These are phyloP conservation scores for Nicotiana benthamiana DNA, from an alignment of 257 asterid species.

Conservation along the genomic window DNA sequence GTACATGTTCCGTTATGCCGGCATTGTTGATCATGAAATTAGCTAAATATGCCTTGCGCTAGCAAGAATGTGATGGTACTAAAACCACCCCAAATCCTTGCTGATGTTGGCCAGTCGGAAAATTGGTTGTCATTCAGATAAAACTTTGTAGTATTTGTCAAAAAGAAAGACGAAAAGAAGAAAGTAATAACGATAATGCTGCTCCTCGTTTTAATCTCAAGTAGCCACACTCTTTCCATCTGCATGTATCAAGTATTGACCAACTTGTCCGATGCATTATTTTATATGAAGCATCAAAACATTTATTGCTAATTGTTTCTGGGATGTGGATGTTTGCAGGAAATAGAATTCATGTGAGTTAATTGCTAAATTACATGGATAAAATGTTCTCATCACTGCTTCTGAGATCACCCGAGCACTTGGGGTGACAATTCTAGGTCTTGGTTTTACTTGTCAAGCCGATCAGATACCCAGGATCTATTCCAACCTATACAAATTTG, in stretches of 20 bases:
- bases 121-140: not conserved
- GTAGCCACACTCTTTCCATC: not conserved
- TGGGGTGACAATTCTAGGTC: not conserved
- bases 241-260: not conserved
- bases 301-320: not conserved
- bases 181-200: not conserved
- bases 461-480: not conserved
- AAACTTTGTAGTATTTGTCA: not conserved
- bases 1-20: not conserved
- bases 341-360: not conserved
- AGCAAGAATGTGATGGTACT: not conserved
- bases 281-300: not conserved
- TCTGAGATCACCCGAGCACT: not conserved
- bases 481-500: not conserved
- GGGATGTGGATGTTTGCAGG: conserved; percentile 5
- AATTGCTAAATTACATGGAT: not conserved
- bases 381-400: not conserved
- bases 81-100: not conserved
- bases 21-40: not conserved
- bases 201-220: not conserved
- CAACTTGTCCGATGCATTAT: not conserved
- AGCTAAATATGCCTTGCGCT: not conserved
- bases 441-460: not conserved
- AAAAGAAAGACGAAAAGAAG: not conserved
- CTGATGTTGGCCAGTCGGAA: not conserved